Evolutionary conservation across 2,329 filamentous ascomycete genomes (phyloP), one percentile per base, ranked within the genome.

Genomic region (Didymella sp.): DNA sequence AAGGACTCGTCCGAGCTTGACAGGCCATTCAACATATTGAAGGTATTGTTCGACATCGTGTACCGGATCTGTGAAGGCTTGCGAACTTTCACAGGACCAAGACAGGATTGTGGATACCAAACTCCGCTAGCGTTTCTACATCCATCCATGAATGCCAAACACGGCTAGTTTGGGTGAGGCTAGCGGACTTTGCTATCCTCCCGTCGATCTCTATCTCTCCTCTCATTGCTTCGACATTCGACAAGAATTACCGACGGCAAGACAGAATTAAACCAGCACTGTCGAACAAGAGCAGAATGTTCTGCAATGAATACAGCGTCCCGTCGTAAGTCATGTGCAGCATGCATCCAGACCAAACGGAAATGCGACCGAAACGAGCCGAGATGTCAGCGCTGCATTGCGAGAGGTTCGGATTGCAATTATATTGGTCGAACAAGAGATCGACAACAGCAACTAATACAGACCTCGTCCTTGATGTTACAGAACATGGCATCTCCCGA

Each of bases 291-390:
- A 9, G 15, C 25, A 41, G 2, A 4, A 53, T 58, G 56, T 27
- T 2, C n/a, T 38, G 40, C 30, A 38, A 54, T 58, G 44, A 25
- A 47, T 19, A 22, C 22, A 27, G 27, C 56, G 35, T 37, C 48
- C 3, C 60, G 60, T 24, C 60, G 57, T n/a, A 62, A 62, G 30
- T 62, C 60, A 19, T 64, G 62, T 30, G n/a, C 56, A 9, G 52
- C 52, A 13, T 64, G 62, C 24, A 51, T 64, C 7, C 60, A 54
- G 30, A 52, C 56, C 2, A 64, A 64, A 48, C 51, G 60, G 27
- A 62, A 52, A 22, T 64, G 62, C 51, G 62, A 63, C 42, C 53
- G 57, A 47, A 48, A 19, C 15, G 31, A 33, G 17, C 62, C 62
- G 9, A 52, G 31, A n/a, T 64, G 62, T 27, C 55, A 51, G 31